A percentile compares a stretch with the other conserved stretches of the same genome.
Evolutionary conservation across 306 rosid genomes (phyloP).

Genomic region (Trifolium repens): DNA sequence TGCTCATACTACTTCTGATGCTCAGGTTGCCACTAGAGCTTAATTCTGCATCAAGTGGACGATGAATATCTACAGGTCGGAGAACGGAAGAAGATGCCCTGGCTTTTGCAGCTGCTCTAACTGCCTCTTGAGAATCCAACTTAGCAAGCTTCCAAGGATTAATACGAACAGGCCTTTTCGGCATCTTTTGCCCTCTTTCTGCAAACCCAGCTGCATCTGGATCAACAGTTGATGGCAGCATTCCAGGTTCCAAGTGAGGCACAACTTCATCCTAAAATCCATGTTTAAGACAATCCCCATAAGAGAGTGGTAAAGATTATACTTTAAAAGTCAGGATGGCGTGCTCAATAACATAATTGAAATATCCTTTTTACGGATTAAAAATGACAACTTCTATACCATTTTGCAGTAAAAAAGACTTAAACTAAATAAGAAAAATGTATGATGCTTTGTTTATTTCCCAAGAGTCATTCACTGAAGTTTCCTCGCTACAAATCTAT

Average conservation of each 20-base stretch:
- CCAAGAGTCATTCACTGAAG: conserved; percentile 9
- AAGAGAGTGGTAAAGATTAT: neutral
- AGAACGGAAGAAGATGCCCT: conserved; percentile 98
- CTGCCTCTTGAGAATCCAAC: conserved; percentile 82
- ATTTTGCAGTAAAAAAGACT: neutral
- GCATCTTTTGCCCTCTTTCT: conserved; percentile 72
- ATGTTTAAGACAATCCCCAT: conserved; percentile 38
- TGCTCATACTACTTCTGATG: conserved; percentile 87
- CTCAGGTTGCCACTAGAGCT: conserved; percentile 93
- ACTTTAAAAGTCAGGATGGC: neutral
- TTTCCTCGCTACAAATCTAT: conserved; percentile 21
- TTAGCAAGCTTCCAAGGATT: conserved; percentile 98
- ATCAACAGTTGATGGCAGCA: conserved; percentile 94
- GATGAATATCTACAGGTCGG: conserved; percentile 76
- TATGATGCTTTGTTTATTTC: neutral
- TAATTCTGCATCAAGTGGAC: conserved; percentile 61
- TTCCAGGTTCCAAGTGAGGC: conserved; percentile 99
- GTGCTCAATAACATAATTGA: conserved; percentile 1
- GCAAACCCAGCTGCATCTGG: conserved; percentile 86
- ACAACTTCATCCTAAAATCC: conserved; percentile 86
- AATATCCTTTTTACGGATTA: neutral
- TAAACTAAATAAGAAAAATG: conserved; percentile 14
- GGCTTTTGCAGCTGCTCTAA: conserved; percentile 92
- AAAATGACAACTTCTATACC: conserved; percentile 7
- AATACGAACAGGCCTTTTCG: conserved; percentile 79